Evolutionary conservation across 1,139 yeast genomes (phyloP), one percentile per base, ranked within the genome.

Genomic region (Sugiyamaella novakii): DNA sequence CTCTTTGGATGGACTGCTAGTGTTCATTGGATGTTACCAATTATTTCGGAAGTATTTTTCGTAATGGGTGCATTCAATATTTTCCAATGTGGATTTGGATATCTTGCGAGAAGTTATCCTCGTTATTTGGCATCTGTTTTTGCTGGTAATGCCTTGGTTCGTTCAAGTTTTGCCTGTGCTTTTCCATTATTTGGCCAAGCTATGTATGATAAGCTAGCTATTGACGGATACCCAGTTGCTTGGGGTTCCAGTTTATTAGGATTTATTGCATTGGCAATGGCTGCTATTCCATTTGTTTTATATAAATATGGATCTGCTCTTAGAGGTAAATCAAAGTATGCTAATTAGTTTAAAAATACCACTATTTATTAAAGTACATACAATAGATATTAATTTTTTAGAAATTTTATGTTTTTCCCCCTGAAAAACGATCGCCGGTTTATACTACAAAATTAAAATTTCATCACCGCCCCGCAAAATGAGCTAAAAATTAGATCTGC

Each of bases 11-110:
- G 83, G 83, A 68, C 81, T 3, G 78, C 87, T 5, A 76, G 79
- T 60, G 55, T 85, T 25, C 95, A 86, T 67, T 88, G 95, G 94
- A 81, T 86, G 71, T 85, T 81, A 7, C 89, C 95, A 12, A 72
- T 83, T 33, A 79, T 84, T 2, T 69, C 77, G 70, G 82, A 43
- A 78, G 83, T 33, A 35, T 83, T 91, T 38, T 85, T 86, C 63
- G 91, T 92, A 0, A 80, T 82, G 61, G 88, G 92, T 2, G 74
- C 84, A 54, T 78, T 86, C 55, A 71, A 84, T 60, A 79, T 87
- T 50, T 87, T 87, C 75, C 87, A 87, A 68, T 72, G 87, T 12
- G 79, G 82, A 39, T 75, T 87, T 63, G 76, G 81, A 51, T 87
- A 87, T 65, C 81, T 87, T 64, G 77, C 87, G 33, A 75, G 81